A percentile compares a stretch with the other conserved stretches of the same genome.
Conservation (phyloP, 176 grass and related monocot genomes). For the Aechmea fasciata region DNA sequence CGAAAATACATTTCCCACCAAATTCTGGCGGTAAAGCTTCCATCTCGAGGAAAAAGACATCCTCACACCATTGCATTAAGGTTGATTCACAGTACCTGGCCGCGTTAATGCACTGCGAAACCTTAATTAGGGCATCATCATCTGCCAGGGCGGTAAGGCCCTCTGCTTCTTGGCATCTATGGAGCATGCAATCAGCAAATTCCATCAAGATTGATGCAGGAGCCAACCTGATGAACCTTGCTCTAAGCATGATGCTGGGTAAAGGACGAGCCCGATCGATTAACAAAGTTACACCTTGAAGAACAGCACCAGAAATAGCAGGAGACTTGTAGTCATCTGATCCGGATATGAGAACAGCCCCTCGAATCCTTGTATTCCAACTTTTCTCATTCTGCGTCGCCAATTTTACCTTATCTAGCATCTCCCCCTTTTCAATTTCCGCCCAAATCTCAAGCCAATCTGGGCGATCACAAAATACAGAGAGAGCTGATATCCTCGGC, state of each 20-base stretch:
- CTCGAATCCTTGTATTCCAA: conserved; percentile 50
- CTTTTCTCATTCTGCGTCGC: conserved; percentile 56
- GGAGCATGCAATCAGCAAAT: conserved; percentile 63
- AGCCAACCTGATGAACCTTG: conserved; percentile 58
- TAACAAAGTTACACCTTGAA: conserved; percentile 58
- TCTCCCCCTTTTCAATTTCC: conserved; percentile 67
- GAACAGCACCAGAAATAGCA: conserved; percentile 33
- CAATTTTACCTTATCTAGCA: conserved; percentile 46
- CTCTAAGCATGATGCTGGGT: conserved; percentile 61
- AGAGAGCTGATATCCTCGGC: conserved; percentile 60
- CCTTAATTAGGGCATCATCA: conserved; percentile 66
- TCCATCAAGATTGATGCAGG: conserved; percentile 49
- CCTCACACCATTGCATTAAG: conserved; percentile 75
- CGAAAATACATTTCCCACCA: conserved; percentile 41
- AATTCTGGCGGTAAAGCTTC: conserved; percentile 32
- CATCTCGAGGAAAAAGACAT: conserved; percentile 94
- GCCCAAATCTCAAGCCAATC: conserved; percentile 94
- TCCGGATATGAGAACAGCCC: conserved; percentile 33
- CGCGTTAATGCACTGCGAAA: conserved; percentile 70
- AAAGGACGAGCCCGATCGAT: conserved; percentile 59
- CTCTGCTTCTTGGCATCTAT: conserved; percentile 90
- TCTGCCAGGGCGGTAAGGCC: conserved; percentile 86
- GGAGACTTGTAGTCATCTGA: conserved; percentile 72
- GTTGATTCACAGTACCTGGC: conserved; percentile 45
- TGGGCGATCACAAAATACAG: conserved; percentile 71